Percentiles rank a stretch among this genome's conserved stretches.
Conservation (phyloP, 768 basidiomycete species). For the Rhodotorula toruloides region DNA sequence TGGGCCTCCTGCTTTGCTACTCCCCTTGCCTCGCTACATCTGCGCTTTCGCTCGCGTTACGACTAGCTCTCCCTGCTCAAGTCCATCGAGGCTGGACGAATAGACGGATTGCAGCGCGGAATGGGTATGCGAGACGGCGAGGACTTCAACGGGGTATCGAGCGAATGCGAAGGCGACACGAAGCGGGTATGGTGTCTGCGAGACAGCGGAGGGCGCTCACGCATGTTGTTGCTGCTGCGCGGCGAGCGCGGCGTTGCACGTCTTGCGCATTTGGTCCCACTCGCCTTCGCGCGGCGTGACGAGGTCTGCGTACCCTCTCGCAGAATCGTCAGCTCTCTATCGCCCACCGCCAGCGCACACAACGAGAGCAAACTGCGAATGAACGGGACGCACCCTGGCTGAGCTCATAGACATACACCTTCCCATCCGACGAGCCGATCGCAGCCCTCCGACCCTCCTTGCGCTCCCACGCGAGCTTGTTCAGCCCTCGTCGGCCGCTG, state of each 20-base stretch:
- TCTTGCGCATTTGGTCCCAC: constrained; percentile 37
- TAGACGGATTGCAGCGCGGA: no score
- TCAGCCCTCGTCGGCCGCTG: constrained; percentile 60
- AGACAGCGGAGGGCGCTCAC: not conserved
- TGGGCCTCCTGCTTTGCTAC: no score
- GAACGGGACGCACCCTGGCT: constrained; percentile 16
- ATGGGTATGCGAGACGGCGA: no score
- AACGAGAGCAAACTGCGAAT: not conserved
- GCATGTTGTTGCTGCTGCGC: not conserved
- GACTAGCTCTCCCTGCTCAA: no score
- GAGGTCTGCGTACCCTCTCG: constrained; percentile 11
- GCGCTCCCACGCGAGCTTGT: constrained; percentile 91
- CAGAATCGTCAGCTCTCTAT: not conserved
- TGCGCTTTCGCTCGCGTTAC: no score
- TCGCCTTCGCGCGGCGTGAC: constrained; percentile 28
- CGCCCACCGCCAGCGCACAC: not conserved
- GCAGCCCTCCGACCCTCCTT: constrained; percentile 87
- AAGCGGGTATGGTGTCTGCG: no score
- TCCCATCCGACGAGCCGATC: constrained; percentile 85
- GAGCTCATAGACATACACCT: constrained; percentile 87
- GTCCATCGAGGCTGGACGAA: no score
- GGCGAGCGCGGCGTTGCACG: constrained; percentile 15
- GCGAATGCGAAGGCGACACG: no score
- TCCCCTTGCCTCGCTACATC: no score
- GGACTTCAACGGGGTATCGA: no score